Base-by-base conservation (phyloP, 352 stramenopile genomes). In the Phytopythium helicoides region DNA sequence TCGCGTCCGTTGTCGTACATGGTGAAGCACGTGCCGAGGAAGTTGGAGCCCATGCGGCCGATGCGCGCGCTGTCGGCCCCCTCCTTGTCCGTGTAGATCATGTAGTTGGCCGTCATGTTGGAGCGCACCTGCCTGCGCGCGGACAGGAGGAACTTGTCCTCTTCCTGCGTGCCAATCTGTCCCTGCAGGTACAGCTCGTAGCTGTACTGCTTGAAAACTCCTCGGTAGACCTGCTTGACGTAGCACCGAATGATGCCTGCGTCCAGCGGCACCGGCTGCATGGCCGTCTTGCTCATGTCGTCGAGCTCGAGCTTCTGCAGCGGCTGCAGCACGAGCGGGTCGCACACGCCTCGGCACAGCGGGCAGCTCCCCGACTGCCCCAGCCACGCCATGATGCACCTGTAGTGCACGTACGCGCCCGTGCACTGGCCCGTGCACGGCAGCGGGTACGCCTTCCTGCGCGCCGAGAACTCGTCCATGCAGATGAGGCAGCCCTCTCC, bases 31-130 rank as follows among this genome's bases (percentile, higher is more conserved):
- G 85, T 94, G 34, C 85, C 85, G 3, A 94, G 60, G 51, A 94
- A 94, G 52, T 94, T 94, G 15, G 85, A 94, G 45, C 83, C 82
- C 85, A 94, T 93, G 58, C 85, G 81, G n/a, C 85, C 85, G 48
- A 94, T 92, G 16, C 85, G 85, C 8, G 77, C 72, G 7, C 35
- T 59, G 31, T 93, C 83, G 9, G 72, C 70, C 59, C 85, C 89
- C 40, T 91, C 75, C 60, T 88, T 85, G 64, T 92, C 81, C 28
- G 85, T 91, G 58, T 81, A 87, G 59, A 94, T 92, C 21, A 73
- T 78, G 59, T 94, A 94, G 62, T 94, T 93, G 26, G 81, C 83
- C 22, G 82, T 93, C 85, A 94, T 94, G 42, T 92, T 92, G 8
- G 81, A 89, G n/a, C 85, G 81, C 62, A 94, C 77, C 60, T 94